phyloP scores from a whole-genome alignment of 1,284 basidiomycete species.

The Pseudozyma tsukubaensis region DNA sequence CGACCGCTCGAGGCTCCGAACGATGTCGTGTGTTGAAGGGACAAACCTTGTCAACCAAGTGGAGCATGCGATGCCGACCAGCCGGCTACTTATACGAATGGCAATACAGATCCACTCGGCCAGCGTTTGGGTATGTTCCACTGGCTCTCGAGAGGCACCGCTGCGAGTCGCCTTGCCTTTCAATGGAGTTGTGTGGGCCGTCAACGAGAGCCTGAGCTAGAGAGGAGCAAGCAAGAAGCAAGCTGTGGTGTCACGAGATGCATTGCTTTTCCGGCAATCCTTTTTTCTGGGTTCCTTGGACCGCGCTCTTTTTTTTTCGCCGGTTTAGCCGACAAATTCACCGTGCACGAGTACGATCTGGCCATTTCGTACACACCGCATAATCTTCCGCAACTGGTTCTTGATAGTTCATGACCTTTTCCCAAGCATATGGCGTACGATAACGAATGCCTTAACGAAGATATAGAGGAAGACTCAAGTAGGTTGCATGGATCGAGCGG shows the following conservation, averaged over 20 bases:
- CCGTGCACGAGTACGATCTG: neutral
- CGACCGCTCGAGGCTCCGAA: no score
- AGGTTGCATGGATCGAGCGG: neutral
- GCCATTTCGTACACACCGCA: neutral
- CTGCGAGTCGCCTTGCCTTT: neutral
- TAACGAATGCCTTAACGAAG: neutral
- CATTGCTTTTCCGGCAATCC: slow-evolving; percentile 11
- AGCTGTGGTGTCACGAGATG: slow-evolving; percentile 30
- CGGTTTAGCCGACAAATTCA: slow-evolving; percentile 25
- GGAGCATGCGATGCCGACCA: no score
- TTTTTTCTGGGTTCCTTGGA: slow-evolving; percentile 6
- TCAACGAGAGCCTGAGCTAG: neutral
- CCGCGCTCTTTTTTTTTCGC: slow-evolving; percentile 14
- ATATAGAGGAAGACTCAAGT: neutral
- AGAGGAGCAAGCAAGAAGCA: neutral
- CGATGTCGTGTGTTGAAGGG: no score
- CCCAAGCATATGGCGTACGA: no score
- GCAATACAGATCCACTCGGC: no score
- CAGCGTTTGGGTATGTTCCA: no score
- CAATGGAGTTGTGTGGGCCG: neutral
- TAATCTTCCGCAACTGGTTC: neutral
- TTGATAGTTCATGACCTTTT: no score
- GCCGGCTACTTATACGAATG: no score
- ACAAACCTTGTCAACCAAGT: no score
- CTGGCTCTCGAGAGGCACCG: no score